Base-by-base conservation (phyloP, 73 alveolate genomes). In the Symbiodinium pilosum region DNA sequence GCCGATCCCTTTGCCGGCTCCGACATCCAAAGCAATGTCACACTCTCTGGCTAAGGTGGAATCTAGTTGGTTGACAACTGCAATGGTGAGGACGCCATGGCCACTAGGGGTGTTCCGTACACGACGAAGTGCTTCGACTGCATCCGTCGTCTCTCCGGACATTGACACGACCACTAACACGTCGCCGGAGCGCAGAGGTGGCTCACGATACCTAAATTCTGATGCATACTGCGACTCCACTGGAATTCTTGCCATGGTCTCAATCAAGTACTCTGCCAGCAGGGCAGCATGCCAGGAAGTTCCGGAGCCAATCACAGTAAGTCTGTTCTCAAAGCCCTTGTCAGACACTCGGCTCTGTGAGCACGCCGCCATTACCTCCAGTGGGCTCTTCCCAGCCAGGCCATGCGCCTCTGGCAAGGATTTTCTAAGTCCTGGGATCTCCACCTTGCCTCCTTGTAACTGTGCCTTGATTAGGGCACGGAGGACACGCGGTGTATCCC, bases 131-230 rank as follows among this genome's bases (percentile, higher is more conserved):
- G 93, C 83, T 40, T 93, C 98, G 12, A 93, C 98, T 24, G 98
- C 98, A 81, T 93, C 98, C 1, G 84, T 69, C 4, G 98, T 93
- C 84, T 93, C 98, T 9, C 98, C 98, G 4, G 98, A 93, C 91
- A 73, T 93, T 11, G 98, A 93, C 28, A 93, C 98, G 32, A 93
- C 71, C 18, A 93, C 14, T 18, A 77, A 56, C 34, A 47, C 98
- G 43, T 93, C 98, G 28, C 98, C 98, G 11, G 93, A 1, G 4
- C 87, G 98, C 69, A 93, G 68, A 26, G 92, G 20, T 21, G 98
- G 98, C 84, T 93, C 84, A n/a, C 86, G 91, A 51, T 77, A 93
- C 59, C 98, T 71, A 40, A 36, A 93, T 40, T 93, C 98, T 2
- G 98, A 93, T 1, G 98, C 98, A 77, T 77, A 77, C 59, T 93